Base-by-base conservation (phyloP, 306 rosid species). In the Cajanus cajan region DNA sequence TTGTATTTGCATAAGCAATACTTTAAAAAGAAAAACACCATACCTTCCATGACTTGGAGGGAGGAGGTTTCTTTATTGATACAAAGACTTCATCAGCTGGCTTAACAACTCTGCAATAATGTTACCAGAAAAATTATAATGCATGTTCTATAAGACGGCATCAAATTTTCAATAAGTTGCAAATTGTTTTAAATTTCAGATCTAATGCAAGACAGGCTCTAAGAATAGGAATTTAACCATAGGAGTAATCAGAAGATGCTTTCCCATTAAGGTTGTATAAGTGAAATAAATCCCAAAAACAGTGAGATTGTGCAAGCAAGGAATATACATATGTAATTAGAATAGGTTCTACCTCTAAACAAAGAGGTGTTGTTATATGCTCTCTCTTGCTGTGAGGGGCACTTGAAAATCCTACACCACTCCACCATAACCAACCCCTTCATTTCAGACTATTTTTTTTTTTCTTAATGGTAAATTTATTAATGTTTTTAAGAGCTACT, bases 51-150 rank as follows among this genome's bases (percentile, higher is more conserved):
- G 85, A 74, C 86, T 95, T 95, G 85, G 44, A 75, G 12, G 90
- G 92, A 75, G 91, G 96, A 90, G 92, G 94, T 73, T 92, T 95
- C 89, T 92, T 95, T 73, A 93, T 82, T 16, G 98, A 95, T 52
- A 87, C 98, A 73, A 87, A 93, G 70, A 28, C 85, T 67, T 95
- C 98, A 16, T 93, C 97, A 31, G 85, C 78, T 86, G 88, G 96
- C 74, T 85, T 90, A 61, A 95, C 98, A 84, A 95, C 90, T 81
- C 99, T 95, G 90, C 89, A 83, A 85, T 57, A 57, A 63, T 73
- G 63, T 63, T 52, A 28, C 45, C 61, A 86, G 39, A 72, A 62
- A 74, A 72, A 75, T 65, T 73, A 67, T n/a, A 71, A 84, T 6
- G 73, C 11, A 22, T 65, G 70, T 73, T 78, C 57, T 66, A 72